Base-by-base conservation (phyloP, 2,329 filamentous ascomycete species). In the Aaosphaeria pasadenensis region DNA sequence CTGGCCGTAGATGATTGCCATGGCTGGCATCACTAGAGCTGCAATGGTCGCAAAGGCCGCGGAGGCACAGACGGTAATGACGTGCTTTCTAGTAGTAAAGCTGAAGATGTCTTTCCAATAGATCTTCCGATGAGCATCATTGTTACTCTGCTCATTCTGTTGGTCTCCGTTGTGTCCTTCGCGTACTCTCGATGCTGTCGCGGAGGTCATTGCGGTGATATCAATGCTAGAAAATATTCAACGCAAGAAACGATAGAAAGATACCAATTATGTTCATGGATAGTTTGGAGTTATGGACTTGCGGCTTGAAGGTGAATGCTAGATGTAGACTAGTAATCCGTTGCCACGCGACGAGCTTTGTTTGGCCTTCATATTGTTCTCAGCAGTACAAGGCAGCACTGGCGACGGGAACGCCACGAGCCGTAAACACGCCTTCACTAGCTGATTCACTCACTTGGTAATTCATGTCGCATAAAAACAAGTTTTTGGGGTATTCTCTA, bases 1-100 rank as follows among this genome's bases (percentile, higher is more conserved):
- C 43, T 80, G 79, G 9, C 91, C 91, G 1, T 91, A 80, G 1
- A 95, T 67, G 30, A 91, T 74, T 4, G 89, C 82, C 29, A 88
- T 77, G 1, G 78, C 71, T 0, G 89, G 87, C 46, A 83, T 81
- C 9, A 85, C 73, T 0, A 80, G 77, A 1, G 87, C 88, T 6
- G 83, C 78, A 2, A 81, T 57, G 4, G 83, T 63, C 0, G 88
- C 81, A 1, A 82, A 72, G 4, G 79, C 7, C 0, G 87, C 43
- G 1, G 84, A 87, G 2, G 76, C 59, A 7, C 74, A 42, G 1
- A 92, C 66, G 4, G 81, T 63, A 1, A 74, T 70, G 0, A 79
- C 53, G 60, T 95, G 86, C 11, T 74, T 71, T 55, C 69, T 75
- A n/a, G 76, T 81, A 0, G 85, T 88, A 66, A 95, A 96, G 39